phyloP scores from a whole-genome alignment of 345 rosid genomes.

The Pseudoturritis turrita region DNA sequence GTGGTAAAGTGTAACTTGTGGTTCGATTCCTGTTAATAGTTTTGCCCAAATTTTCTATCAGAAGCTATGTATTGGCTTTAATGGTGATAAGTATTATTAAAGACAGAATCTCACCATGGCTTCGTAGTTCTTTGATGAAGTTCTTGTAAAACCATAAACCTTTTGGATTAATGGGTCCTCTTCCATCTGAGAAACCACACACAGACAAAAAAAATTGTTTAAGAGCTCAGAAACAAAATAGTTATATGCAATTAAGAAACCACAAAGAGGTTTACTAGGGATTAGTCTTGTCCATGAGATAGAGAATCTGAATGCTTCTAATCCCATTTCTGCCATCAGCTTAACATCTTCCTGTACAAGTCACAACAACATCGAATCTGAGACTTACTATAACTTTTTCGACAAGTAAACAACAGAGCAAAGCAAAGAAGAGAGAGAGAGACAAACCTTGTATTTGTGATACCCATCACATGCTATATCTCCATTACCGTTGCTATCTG shows the following conservation, averaged over 20 bases:
- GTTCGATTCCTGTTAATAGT: slow-evolving; percentile 46
- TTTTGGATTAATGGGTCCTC: slow-evolving; percentile 56
- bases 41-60: neutral
- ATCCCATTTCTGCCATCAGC: slow-evolving; percentile 59
- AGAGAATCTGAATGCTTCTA: slow-evolving; percentile 70
- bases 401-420: neutral
- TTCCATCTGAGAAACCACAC: slow-evolving; percentile 44
- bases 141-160: slow-evolving; percentile 57
- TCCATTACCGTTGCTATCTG: slow-evolving; percentile 35
- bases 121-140: slow-evolving; percentile 45
- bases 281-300: slow-evolving; percentile 87
- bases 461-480: slow-evolving; percentile 58
- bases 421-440: neutral
- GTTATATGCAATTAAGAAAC: neutral
- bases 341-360: slow-evolving; percentile 65
- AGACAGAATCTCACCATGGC: slow-evolving; percentile 33
- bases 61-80: neutral
- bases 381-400: neutral
- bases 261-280: slow-evolving; percentile 40
- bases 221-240: neutral
- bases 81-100: neutral
- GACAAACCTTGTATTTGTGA: slow-evolving; percentile 57
- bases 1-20: slow-evolving; percentile 53
- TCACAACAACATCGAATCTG: neutral
- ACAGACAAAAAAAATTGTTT: neutral